These are phyloP conservation scores for Fallopia convolvulus DNA, from an alignment of 148 eudicot species.

Conservation along the genomic window DNA sequence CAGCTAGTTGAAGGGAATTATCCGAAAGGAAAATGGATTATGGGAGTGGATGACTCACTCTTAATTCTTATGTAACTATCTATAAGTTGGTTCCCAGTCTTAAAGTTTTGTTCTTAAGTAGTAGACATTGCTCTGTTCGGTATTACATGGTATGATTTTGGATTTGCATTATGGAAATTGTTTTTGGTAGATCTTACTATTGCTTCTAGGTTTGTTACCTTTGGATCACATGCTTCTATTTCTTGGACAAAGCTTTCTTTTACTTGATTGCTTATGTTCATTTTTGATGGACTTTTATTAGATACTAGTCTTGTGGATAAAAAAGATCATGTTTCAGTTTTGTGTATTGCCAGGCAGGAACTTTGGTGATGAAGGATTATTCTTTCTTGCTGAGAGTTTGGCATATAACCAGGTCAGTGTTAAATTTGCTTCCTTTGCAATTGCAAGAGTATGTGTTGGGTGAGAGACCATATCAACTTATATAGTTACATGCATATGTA, in stretches of 20 bases:
- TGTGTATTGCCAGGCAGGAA: constrained; percentile 44
- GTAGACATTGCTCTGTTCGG: neutral
- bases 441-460: neutral
- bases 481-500: neutral
- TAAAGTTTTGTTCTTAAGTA: neutral
- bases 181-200: neutral
- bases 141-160: no score
- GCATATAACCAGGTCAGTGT: constrained; percentile 78
- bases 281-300: neutral
- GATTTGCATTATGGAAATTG: neutral
- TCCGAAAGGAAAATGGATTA: no score
- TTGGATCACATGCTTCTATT: neutral
- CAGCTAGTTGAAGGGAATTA: no score
- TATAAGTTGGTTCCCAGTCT: neutral
- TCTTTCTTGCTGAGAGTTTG: constrained; percentile 85
- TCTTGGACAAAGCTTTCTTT: neutral
- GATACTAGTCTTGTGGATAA: neutral
- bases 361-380: constrained; percentile 88
- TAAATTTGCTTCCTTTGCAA: constrained; percentile 1
- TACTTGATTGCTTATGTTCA: neutral
- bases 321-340: neutral
- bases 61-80: neutral
- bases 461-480: neutral
- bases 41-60: neutral
- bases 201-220: neutral